Conservation (phyloP, 495 filamentous ascomycete species). For the Massariosphaeria phaeospora region DNA sequence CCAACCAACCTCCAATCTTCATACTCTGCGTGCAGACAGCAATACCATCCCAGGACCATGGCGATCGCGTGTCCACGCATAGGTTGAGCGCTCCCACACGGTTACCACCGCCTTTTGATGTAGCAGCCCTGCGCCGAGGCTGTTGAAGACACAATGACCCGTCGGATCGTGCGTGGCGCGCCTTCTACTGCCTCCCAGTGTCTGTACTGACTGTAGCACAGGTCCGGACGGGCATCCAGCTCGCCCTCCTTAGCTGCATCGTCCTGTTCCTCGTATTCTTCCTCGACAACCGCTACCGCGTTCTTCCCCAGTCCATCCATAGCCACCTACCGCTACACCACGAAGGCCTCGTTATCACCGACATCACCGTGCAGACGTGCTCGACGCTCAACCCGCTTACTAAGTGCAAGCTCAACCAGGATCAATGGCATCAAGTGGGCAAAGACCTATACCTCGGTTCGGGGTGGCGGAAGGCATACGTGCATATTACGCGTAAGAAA, state of each 20-base stretch:
- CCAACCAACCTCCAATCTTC: neutral
- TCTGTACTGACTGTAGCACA: conserved; percentile 36
- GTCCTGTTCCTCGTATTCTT: conserved; percentile 52
- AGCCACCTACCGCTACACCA: conserved; percentile 52
- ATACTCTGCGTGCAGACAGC: neutral
- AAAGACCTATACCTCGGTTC: conserved; percentile 84
- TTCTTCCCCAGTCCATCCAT: conserved; percentile 50
- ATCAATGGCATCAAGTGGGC: conserved; percentile 76
- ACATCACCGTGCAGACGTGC: conserved; percentile 79
- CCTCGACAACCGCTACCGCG: conserved; percentile 46
- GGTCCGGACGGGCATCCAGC: conserved; percentile 82
- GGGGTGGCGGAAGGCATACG: conserved; percentile 71
- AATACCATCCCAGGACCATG: neutral
- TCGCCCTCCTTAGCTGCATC: conserved; percentile 60
- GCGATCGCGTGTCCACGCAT: neutral
- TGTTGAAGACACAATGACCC: conserved; percentile 39
- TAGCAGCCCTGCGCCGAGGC: neutral
- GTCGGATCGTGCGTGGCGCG: conserved; percentile 41
- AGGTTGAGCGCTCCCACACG: neutral
- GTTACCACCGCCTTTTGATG: neutral
- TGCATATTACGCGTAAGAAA: conserved; percentile 79
- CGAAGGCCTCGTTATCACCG: conserved; percentile 64
- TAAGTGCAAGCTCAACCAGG: conserved; percentile 70
- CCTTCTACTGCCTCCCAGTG: neutral
- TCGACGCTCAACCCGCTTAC: conserved; percentile 69